A percentile compares a stretch with the other conserved stretches of the same genome.
These are phyloP conservation scores for Fusarium brevicatenulatum DNA, from an alignment of 2,329 filamentous ascomycete genomes.

Conservation along the genomic window DNA sequence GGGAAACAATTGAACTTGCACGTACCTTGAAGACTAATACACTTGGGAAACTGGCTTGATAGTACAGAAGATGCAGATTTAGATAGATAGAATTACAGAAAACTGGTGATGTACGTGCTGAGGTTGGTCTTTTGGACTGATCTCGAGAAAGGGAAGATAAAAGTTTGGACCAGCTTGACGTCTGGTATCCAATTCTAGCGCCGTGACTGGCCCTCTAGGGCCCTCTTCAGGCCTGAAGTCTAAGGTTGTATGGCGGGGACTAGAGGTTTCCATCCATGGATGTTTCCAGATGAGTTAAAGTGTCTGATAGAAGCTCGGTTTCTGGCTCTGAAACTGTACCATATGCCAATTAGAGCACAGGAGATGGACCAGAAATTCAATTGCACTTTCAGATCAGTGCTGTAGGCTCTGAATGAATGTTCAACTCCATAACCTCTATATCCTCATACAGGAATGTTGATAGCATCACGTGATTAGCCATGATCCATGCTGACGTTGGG, in stretches of 20 bases:
- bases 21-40: conserved; percentile 42
- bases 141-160: conserved; percentile 45
- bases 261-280: neutral
- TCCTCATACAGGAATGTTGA: neutral
- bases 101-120: conserved; percentile 35
- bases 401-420: neutral
- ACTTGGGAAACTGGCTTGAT: conserved; percentile 25
- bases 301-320: neutral
- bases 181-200: conserved; percentile 32
- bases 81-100: conserved; percentile 32
- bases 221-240: conserved; percentile 48
- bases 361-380: neutral
- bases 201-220: conserved; percentile 21
- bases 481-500: conserved; percentile 38
- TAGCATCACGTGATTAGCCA: conserved; percentile 18
- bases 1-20: conserved; percentile 27
- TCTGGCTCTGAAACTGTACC: neutral
- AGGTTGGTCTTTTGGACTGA: conserved; percentile 40
- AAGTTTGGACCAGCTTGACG: conserved; percentile 42
- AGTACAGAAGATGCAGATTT: conserved; percentile 28
- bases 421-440: neutral
- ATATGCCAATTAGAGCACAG: neutral
- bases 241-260: conserved; percentile 45
- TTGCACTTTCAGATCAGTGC: neutral
- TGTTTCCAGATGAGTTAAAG: neutral